These are phyloP conservation scores for Daldinia caldariorum DNA, from an alignment of 495 filamentous ascomycete species.

Conservation along the genomic window DNA sequence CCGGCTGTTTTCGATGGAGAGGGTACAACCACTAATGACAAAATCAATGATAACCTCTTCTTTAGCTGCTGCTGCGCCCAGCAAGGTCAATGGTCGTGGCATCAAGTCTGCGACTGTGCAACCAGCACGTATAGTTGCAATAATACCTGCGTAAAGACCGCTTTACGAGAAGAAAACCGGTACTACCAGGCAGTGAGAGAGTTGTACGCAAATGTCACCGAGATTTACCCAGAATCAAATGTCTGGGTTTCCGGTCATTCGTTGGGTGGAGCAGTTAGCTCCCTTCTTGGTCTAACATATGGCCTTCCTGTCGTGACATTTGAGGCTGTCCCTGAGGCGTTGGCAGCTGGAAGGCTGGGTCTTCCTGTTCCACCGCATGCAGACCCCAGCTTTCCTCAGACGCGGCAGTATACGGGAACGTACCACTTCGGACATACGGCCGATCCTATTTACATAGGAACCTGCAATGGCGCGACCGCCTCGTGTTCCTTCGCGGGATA, in stretches of 20 bases:
- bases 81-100: slow-evolving; percentile 86
- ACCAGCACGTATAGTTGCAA: slow-evolving; percentile 87
- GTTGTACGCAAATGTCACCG: slow-evolving; percentile 90
- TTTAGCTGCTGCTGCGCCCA: slow-evolving; percentile 98
- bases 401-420: slow-evolving; percentile 75
- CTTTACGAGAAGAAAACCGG: slow-evolving; percentile 80
- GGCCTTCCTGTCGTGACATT: slow-evolving; percentile 89
- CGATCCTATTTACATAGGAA: slow-evolving; percentile 93
- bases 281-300: slow-evolving; percentile 88
- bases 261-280: slow-evolving; percentile 85
- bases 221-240: slow-evolving; percentile 83
- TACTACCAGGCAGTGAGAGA: slow-evolving; percentile 90
- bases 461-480: slow-evolving; percentile 88
- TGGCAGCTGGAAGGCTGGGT: slow-evolving; percentile 84
- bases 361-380: slow-evolving; percentile 85
- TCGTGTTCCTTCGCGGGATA: slow-evolving; percentile 93
- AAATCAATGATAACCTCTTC: slow-evolving; percentile 95
- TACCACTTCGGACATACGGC: slow-evolving; percentile 96
- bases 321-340: slow-evolving; percentile 87
- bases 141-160: slow-evolving; percentile 81
- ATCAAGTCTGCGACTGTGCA: slow-evolving; percentile 91
- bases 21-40: slow-evolving; percentile 95
- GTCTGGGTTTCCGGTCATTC: slow-evolving; percentile 93
- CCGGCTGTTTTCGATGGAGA: slow-evolving; percentile 93
- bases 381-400: slow-evolving; percentile 73